Evolutionary conservation across 2,329 filamentous ascomycete species (phyloP).

Genomic region (Parafenestella ontariensis): DNA sequence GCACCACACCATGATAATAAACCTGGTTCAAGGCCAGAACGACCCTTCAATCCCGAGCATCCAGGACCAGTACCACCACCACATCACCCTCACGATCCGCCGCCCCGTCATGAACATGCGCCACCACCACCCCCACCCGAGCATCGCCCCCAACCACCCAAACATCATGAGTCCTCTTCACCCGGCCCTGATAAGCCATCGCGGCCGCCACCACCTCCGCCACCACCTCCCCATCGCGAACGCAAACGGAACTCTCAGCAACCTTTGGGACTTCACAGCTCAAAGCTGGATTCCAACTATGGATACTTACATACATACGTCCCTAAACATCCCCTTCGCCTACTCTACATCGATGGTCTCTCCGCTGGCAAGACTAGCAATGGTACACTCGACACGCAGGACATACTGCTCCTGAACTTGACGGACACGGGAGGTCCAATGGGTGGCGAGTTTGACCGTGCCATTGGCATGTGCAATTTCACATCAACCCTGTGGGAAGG

Average conservation of each 20-base stretch:
- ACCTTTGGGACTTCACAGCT: neutral
- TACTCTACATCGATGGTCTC: constrained; percentile 75
- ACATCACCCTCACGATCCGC: constrained; percentile 4
- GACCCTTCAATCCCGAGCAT: neutral
- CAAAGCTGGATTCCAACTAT: neutral
- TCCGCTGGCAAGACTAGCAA: constrained; percentile 69
- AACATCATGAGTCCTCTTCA: constrained; percentile 11
- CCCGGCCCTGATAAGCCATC: constrained; percentile 6
- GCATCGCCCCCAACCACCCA: neutral
- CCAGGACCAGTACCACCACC: neutral
- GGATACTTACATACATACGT: constrained; percentile 74
- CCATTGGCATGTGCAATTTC: constrained; percentile 63
- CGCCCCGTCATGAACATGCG: neutral
- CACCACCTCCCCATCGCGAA: neutral
- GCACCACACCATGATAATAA: neutral
- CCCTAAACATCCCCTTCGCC: constrained; percentile 62
- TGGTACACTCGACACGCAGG: constrained; percentile 73
- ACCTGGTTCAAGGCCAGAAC: neutral
- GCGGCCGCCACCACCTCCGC: neutral
- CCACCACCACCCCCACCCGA: neutral
- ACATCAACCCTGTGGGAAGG: constrained; percentile 58
- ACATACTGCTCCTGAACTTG: constrained; percentile 63
- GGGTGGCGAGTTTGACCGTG: constrained; percentile 60
- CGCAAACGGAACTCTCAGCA: constrained; percentile 10
- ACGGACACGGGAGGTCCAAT: constrained; percentile 28